These are phyloP conservation scores for Chondrostereum purpureum DNA, from an alignment of 1,284 basidiomycete genomes.

Conservation along the genomic window DNA sequence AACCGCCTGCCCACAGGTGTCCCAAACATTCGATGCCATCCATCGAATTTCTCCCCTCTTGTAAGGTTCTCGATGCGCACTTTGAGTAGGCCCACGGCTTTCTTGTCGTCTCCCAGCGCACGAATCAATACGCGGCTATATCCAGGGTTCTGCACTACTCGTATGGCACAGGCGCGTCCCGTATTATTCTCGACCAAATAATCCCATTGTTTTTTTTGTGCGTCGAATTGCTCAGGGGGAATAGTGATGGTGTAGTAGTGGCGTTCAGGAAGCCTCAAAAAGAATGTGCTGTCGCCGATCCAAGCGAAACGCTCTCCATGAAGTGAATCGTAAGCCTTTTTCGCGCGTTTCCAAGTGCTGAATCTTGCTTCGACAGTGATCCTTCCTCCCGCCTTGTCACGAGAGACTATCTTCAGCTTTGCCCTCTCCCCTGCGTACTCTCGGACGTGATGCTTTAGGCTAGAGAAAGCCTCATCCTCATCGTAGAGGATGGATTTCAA, in stretches of 20 bases:
- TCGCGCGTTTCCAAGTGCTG: conserved; percentile 39
- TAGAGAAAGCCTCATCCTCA: background rate
- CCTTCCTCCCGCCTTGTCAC: conserved; percentile 18
- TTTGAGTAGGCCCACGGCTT: conserved; percentile 46
- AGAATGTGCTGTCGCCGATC: conserved; percentile 23
- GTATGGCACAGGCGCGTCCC: conserved; percentile 3
- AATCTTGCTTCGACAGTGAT: conserved; percentile 34
- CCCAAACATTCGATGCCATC: conserved; percentile 41
- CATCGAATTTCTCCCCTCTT: conserved; percentile 39
- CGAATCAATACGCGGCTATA: conserved; percentile 22
- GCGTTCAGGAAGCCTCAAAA: conserved; percentile 34
- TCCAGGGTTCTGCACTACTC: conserved; percentile 1
- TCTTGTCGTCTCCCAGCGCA: conserved; percentile 35
- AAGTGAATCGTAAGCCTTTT: conserved; percentile 27
- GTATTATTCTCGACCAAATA: conserved; percentile 22
- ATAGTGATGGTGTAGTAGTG: conserved; percentile 41
- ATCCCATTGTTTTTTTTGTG: conserved; percentile 44
- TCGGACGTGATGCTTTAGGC: conserved; percentile 6
- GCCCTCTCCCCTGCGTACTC: conserved; percentile 1
- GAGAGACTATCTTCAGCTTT: conserved; percentile 4
- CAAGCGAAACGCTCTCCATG: conserved; percentile 18
- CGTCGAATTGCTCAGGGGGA: conserved; percentile 38
- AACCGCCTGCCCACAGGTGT: conserved; percentile 24
- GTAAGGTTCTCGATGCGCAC: conserved; percentile 50
- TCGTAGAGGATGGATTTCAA: background rate